Conservation (phyloP, 176 grass and related monocot genomes). For the Pontederia crassipes region DNA sequence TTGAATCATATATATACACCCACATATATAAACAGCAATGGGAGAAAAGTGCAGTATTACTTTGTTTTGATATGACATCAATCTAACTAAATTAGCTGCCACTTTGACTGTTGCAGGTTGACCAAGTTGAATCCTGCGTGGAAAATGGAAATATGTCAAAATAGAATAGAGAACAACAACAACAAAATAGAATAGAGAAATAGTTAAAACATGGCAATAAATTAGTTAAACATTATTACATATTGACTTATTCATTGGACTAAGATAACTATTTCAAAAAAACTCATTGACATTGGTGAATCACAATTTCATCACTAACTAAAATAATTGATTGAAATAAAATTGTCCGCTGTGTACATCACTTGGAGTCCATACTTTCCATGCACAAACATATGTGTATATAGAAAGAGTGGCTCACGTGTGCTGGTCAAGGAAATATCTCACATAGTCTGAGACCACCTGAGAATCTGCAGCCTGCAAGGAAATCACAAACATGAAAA, state of each 20-base stretch:
- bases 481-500: slow-evolving; percentile 10
- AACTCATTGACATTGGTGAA: no score
- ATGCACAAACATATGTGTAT: background rate
- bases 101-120: slow-evolving; percentile 94
- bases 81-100: slow-evolving; percentile 79
- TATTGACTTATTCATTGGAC: background rate
- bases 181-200: slow-evolving; percentile 2
- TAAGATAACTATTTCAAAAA: no score
- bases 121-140: slow-evolving; percentile 77
- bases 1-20: no score
- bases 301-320: no score
- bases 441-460: slow-evolving; percentile 91
- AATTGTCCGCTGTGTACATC: no score
- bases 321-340: background rate
- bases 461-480: slow-evolving; percentile 86
- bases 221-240: background rate
- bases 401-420: slow-evolving; percentile 44
- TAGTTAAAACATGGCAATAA: background rate
- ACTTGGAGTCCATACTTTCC: background rate
- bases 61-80: slow-evolving; percentile 95
- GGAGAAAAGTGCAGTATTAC: slow-evolving; percentile 15
- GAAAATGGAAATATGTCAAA: background rate
- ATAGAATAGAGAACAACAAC: background rate
- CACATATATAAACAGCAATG: no score
- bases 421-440: slow-evolving; percentile 94